Evolutionary conservation across 1,284 basidiomycete genomes (phyloP), one percentile per base, ranked within the genome.

Genomic region (Earliella scabrosa): DNA sequence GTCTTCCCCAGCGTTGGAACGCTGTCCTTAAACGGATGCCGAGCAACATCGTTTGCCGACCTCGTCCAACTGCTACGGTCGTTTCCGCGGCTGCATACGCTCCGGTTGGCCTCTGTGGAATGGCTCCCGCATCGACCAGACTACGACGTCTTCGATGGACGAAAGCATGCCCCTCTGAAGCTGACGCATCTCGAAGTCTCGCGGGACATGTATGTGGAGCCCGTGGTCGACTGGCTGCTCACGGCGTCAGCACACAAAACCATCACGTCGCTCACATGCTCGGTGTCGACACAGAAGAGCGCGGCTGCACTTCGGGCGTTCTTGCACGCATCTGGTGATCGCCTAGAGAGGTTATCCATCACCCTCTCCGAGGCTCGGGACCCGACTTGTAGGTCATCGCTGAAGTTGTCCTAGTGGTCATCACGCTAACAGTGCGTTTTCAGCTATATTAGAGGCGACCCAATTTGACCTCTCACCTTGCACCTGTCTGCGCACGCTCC

Each of bases 331-430:
- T 26, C 62, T 14, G 66, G 67, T 2, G n/a, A 60, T 16, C 40
- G 47, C 6, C 50, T 68, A 1, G 49, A 59, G 34, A 23, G 60
- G 14, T 52, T 68, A 5, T 39, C 40, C 10, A 60, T 68, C 20
- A 64, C 62, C 1, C 64, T 68, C 18, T 54, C 59, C 4, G 63
- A 66, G 23, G 56, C 64, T 3, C 58, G 59, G 8, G 64, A 67
- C 36, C 60, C 66, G 2, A 65, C 66, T 36, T 60, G 67, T 67
- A 44, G 11, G 64, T 59, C n/a, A n/a, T 13, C n/a, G 20, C 20
- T 4, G n/a, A 27, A 41, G 24, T n/a, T 11, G 21, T 47, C 1
- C 6, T n/a, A 9, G 23, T n/a, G 1, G 7, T 20, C 3, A n/a
- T n/a, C n/a, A 1, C 13, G 14, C n/a, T 13, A 14, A 14, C 18